A percentile compares a stretch with the other conserved stretches of the same genome.
These are phyloP conservation scores for Pythium utonaiense DNA, from an alignment of 352 stramenopile genomes.

Conservation along the genomic window DNA sequence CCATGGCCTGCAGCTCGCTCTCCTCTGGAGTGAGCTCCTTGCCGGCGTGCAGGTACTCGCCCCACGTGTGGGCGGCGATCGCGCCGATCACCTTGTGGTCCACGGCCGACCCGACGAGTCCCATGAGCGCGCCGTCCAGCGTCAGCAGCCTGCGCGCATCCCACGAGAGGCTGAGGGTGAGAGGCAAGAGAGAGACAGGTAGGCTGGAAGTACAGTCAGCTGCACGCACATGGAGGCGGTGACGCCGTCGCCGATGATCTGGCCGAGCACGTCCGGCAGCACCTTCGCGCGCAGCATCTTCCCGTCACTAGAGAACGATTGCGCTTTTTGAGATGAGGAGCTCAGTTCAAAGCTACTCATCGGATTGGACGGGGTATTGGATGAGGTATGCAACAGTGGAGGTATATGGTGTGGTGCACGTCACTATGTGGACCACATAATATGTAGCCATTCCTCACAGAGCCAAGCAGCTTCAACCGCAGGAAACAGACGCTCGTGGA, in stretches of 20 bases:
- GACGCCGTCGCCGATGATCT: slow-evolving; percentile 77
- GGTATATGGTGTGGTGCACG: neutral
- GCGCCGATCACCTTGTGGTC: slow-evolving; percentile 86
- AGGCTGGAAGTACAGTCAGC: neutral
- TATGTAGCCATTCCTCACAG: slow-evolving; percentile 15
- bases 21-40: slow-evolving; percentile 60
- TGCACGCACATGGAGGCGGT: slow-evolving; percentile 65
- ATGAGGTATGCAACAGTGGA: neutral
- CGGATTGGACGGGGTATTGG: neutral
- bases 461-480: too few relatives aligned
- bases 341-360: neutral
- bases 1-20: slow-evolving; percentile 50
- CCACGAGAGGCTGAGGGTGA: neutral
- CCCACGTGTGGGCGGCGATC: slow-evolving; percentile 82
- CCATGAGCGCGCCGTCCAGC: slow-evolving; percentile 79
- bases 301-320: too few relatives aligned
- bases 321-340: neutral
- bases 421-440: neutral
- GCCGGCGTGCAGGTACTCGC: slow-evolving; percentile 71
- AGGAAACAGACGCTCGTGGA: too few relatives aligned
- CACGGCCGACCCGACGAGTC: slow-evolving; percentile 58
- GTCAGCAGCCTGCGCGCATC: slow-evolving; percentile 77
- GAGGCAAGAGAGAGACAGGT: neutral
- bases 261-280: slow-evolving; percentile 69
- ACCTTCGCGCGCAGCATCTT: slow-evolving; percentile 77